These are phyloP conservation scores for Moesziomyces parantarcticus DNA, from an alignment of 1,284 basidiomycete species.

Conservation along the genomic window DNA sequence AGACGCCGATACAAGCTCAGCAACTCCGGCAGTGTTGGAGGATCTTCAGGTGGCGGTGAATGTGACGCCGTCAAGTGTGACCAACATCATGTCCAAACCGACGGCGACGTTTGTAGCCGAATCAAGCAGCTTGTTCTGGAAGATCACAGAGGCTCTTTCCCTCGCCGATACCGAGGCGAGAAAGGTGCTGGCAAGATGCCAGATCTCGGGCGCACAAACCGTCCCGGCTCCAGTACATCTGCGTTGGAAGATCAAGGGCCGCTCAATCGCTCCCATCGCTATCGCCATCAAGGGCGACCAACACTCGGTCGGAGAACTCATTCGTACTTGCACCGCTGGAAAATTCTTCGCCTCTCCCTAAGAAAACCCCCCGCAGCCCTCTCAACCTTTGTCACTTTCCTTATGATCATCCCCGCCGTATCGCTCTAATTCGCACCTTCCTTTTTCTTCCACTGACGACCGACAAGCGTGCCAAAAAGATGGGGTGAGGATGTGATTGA, in stretches of 20 bases:
- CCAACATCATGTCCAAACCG: conserved; percentile 72
- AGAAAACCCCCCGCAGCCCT: background rate
- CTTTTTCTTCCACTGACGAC: too few relatives aligned
- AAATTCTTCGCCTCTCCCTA: conserved; percentile 47
- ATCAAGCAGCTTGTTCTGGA: conserved; percentile 69
- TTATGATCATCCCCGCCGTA: background rate
- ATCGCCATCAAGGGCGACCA: conserved; percentile 50
- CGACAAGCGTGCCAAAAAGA: too few relatives aligned
- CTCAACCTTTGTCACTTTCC: background rate
- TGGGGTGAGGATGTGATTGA: too few relatives aligned
- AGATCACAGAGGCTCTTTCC: conserved; percentile 60
- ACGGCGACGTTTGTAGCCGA: conserved; percentile 68
- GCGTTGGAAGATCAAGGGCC: conserved; percentile 69
- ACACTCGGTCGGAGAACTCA: conserved; percentile 29
- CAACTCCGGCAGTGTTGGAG: conserved; percentile 14
- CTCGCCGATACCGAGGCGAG: conserved; percentile 28
- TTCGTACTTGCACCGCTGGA: conserved; percentile 33
- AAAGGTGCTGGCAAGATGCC: conserved; percentile 71
- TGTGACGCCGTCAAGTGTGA: conserved; percentile 68
- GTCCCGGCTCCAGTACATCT: conserved; percentile 68
- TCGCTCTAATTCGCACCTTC: too few relatives aligned
- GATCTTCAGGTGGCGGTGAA: conserved; percentile 68
- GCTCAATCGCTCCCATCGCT: conserved; percentile 68
- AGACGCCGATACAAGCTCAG: background rate
- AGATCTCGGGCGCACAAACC: conserved; percentile 63